Conservation (phyloP, 2,329 filamentous ascomycete species). For the Hymenoscyphus fraxineus region DNA sequence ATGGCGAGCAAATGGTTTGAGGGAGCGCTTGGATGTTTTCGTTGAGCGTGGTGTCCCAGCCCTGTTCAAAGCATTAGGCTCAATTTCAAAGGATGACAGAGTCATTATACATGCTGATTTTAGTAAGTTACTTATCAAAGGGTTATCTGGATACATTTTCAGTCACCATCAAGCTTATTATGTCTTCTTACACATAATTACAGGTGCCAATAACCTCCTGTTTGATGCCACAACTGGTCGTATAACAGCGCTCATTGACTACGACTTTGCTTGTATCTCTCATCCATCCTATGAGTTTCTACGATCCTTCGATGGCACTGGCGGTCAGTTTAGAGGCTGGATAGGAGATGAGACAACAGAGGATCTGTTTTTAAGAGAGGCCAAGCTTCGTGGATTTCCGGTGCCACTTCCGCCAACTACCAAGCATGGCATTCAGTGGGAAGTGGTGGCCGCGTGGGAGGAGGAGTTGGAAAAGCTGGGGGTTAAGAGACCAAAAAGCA, state of each 20-base stretch:
- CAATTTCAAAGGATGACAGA: neutral
- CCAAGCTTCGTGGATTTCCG: conserved; percentile 32
- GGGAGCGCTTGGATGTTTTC: conserved; percentile 33
- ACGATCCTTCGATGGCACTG: conserved; percentile 26
- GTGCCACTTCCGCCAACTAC: conserved; percentile 3
- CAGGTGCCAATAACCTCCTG: conserved; percentile 32
- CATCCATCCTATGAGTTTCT: conserved; percentile 30
- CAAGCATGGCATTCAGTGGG: conserved; percentile 2
- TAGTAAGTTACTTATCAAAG: neutral
- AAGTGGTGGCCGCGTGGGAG: conserved; percentile 2
- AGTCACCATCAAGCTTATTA: neutral
- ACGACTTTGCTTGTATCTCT: conserved; percentile 29
- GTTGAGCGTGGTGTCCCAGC: conserved; percentile 24
- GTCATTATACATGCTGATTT: neutral
- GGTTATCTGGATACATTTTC: neutral
- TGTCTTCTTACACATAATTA: conserved; percentile 6
- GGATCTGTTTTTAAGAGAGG: conserved; percentile 25
- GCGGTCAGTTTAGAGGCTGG: conserved; percentile 29
- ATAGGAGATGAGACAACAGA: conserved; percentile 20
- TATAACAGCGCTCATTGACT: conserved; percentile 34
- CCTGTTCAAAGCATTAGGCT: conserved; percentile 22
- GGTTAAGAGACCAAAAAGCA: neutral
- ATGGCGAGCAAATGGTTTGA: conserved; percentile 33
- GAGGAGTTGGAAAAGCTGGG: conserved; percentile 4
- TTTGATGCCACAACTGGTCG: conserved; percentile 27